These are phyloP conservation scores for Arthrobotrys conoides DNA, from an alignment of 2,329 filamentous ascomycete species.

Conservation along the genomic window DNA sequence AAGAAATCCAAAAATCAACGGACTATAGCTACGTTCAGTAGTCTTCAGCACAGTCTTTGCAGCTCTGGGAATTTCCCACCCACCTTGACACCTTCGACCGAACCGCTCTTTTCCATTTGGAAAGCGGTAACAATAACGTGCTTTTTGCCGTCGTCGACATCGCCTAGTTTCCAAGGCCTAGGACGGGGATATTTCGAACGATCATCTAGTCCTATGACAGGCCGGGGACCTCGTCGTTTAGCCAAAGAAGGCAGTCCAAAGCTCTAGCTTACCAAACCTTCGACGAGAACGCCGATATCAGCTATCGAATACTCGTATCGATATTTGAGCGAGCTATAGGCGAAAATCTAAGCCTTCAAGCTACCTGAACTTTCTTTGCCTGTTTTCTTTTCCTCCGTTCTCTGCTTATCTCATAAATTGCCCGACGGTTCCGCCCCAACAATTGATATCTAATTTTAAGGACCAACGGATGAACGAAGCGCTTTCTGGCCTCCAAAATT, in stretches of 20 bases:
- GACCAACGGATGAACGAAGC: conserved; percentile 9
- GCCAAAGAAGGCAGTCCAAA: conserved; percentile 51
- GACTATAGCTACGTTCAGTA: background rate
- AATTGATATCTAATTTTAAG: conserved; percentile 17
- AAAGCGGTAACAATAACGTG: conserved; percentile 53
- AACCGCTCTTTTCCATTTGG: conserved; percentile 40
- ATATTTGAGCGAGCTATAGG: conserved; percentile 43
- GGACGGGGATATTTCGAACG: conserved; percentile 49
- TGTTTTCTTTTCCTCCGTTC: conserved; percentile 2
- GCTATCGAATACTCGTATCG: conserved; percentile 37
- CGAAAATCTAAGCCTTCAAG: conserved; percentile 23
- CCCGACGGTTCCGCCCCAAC: conserved; percentile 14
- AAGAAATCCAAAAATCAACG: background rate
- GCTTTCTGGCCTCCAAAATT: conserved; percentile 13
- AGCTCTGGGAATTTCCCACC: conserved; percentile 18
- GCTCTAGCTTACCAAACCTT: conserved; percentile 44
- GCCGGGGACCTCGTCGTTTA: conserved; percentile 24
- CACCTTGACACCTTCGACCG: conserved; percentile 10
- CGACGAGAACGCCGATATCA: conserved; percentile 28
- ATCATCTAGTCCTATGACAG: conserved; percentile 55
- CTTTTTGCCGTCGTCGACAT: conserved; percentile 50
- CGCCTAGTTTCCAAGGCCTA: conserved; percentile 27
- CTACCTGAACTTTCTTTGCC: conserved; percentile 4
- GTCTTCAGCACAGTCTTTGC: background rate
- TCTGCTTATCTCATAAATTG: conserved; percentile 29